Evolutionary conservation across 495 filamentous ascomycete species (phyloP), one percentile per base, ranked within the genome.

Genomic region (Rusavskia elegans): DNA sequence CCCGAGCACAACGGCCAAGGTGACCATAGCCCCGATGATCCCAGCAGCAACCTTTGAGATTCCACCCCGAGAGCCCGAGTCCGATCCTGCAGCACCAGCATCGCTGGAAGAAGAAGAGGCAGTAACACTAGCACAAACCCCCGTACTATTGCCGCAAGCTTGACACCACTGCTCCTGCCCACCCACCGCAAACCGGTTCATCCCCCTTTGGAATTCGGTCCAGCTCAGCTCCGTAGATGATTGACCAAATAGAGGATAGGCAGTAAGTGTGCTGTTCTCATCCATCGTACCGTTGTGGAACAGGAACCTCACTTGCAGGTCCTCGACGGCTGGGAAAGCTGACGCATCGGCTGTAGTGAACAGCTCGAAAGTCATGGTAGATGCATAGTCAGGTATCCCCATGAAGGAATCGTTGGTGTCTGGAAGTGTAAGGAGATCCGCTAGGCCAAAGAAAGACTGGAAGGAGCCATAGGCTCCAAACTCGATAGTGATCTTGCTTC

Each of bases 1-100:
- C 0, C 69, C 74, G 20, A 79, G 54, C 20, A 79, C 61, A 11
- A 79, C 69, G 32, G 67, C 79, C 27, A 83, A 59, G 2, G 79
- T 79, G 2, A 82, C 75, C 63, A 80, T 71, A 1, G 79, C 80
- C 32, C 79, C 80, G 61, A 83, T 79, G 8, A 81, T 76, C 50
- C 79, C 79, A 2, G 66, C 76, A 54, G 71, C 72, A 11, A 65
- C 49, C 41, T 64, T 60, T 38, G 66, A 66, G 16, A 72, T 61
- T 21, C 67, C 65, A 17, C 62, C 50, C 29, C 45, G 42, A 1
- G 25, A 11, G 23, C 48, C 45, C 11, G 3, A 27, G 7, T 23
- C 29, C 11, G 9, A 25, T 13, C 35, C 17, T 8, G 39, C 23
- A 4, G 60, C 46, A 27, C 36, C 14, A 16, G 56, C 54, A 0